phyloP scores from a whole-genome alignment of 2,329 filamentous ascomycete genomes.

The Talaromyces sp. region DNA sequence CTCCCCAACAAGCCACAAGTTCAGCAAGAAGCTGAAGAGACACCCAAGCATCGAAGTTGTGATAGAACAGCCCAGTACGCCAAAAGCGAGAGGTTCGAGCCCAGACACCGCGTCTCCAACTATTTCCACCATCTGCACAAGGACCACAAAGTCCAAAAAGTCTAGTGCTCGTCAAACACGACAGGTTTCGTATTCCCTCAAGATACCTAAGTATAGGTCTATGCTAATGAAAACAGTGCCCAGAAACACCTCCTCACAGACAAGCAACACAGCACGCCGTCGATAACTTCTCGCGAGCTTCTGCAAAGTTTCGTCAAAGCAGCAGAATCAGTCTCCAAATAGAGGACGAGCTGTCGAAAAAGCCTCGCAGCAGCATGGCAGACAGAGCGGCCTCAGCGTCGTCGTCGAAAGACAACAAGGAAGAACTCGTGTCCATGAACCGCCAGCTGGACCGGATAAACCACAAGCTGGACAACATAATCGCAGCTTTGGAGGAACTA shows the following conservation, averaged over 20 bases:
- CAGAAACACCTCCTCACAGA: not conserved
- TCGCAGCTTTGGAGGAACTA: not conserved
- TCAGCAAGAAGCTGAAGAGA: not conserved
- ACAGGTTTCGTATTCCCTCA: not conserved
- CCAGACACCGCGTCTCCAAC: not conserved
- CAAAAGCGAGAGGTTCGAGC: not conserved
- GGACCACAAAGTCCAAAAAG: no score
- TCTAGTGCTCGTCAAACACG: not conserved
- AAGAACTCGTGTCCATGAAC: not conserved
- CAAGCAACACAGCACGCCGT: not conserved
- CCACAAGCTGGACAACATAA: not conserved
- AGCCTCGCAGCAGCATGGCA: not conserved
- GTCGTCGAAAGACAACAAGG: not conserved
- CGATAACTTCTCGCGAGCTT: not conserved
- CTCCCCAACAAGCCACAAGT: not conserved
- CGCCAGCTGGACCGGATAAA: not conserved
- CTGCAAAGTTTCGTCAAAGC: not conserved
- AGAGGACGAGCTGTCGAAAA: not conserved
- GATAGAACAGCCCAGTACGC: not conserved
- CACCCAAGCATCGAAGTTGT: not conserved
- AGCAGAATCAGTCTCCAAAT: not conserved
- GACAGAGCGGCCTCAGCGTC: not conserved
- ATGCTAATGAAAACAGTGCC: not conserved
- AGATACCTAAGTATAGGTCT: not conserved
- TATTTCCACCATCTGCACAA: no score